These are phyloP conservation scores for Hygrophoropsis aurantiaca DNA, from an alignment of 768 basidiomycete species.

Conservation along the genomic window DNA sequence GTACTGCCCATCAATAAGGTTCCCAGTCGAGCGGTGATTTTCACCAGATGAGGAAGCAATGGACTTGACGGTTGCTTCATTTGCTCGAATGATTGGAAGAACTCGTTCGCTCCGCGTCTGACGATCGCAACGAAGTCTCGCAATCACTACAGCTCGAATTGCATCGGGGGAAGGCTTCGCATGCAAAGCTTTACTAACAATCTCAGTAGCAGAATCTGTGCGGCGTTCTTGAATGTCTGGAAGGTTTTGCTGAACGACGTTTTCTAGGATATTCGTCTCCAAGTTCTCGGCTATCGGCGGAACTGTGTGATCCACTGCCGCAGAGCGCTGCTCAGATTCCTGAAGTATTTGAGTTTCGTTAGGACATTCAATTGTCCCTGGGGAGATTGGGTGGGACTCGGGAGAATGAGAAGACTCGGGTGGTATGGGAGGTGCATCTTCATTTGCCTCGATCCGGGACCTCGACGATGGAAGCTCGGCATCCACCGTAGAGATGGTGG, in stretches of 20 bases:
- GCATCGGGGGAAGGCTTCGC: constrained; percentile 54
- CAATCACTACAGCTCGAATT: constrained; percentile 61
- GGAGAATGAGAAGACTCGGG: no score
- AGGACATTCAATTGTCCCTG: no score
- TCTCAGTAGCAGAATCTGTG: no score
- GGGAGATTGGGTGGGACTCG: no score
- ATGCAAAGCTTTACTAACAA: constrained; percentile 4
- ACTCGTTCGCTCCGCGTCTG: constrained; percentile 65
- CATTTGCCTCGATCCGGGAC: no score
- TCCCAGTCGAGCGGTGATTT: constrained; percentile 48
- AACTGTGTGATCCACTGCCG: constrained; percentile 2
- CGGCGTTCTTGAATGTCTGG: constrained; percentile 25
- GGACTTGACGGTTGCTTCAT: constrained; percentile 44
- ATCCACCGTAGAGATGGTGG: no score
- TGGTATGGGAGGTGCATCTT: no score
- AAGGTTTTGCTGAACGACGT: no score
- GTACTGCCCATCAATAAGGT: constrained; percentile 41
- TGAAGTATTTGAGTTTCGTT: no score
- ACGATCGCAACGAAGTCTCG: constrained; percentile 56
- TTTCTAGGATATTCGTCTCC: no score
- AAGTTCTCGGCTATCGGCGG: constrained; percentile 1
- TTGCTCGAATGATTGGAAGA: constrained; percentile 61
- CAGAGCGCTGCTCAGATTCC: background rate
- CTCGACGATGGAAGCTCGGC: no score
- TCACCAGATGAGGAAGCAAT: constrained; percentile 28